These are phyloP conservation scores for Epicoccum nigrum DNA, from an alignment of 2,329 filamentous ascomycete species.

Conservation along the genomic window DNA sequence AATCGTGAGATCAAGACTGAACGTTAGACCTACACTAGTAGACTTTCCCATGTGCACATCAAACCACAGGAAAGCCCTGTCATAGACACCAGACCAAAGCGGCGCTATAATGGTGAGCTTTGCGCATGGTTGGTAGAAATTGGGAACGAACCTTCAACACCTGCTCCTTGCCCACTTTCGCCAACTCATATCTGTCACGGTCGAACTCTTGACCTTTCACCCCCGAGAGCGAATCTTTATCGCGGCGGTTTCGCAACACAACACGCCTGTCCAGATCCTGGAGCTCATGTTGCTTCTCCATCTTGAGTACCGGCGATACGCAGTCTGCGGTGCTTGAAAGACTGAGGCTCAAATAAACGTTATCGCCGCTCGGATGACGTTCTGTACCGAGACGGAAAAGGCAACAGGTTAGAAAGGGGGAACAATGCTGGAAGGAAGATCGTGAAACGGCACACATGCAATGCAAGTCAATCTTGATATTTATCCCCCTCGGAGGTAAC, in stretches of 20 bases:
- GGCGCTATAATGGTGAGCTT: conserved; percentile 35
- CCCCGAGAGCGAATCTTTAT: conserved; percentile 32
- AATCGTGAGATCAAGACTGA: background rate
- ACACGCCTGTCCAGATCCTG: conserved; percentile 38
- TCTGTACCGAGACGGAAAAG: conserved; percentile 13
- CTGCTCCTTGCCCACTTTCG: conserved; percentile 43
- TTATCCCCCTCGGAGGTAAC: conserved; percentile 38
- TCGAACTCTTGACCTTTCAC: conserved; percentile 38
- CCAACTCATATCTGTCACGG: conserved; percentile 43
- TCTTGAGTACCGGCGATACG: conserved; percentile 12
- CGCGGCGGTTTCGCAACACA: conserved; percentile 27
- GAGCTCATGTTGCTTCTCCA: conserved; percentile 43
- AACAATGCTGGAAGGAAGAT: conserved; percentile 21
- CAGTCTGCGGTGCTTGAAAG: background rate
- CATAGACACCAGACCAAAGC: conserved; percentile 47
- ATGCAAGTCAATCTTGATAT: conserved; percentile 45
- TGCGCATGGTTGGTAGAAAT: background rate
- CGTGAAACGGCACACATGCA: conserved; percentile 43
- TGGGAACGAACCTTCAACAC: conserved; percentile 41
- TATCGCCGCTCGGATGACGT: conserved; percentile 12
- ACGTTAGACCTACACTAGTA: conserved; percentile 39
- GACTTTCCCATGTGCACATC: conserved; percentile 49
- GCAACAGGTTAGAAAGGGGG: conserved; percentile 27
- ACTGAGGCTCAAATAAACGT: background rate
- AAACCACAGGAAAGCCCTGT: conserved; percentile 46